These are phyloP conservation scores for Venustampulla echinocandica DNA, from an alignment of 495 filamentous ascomycete species.

Conservation along the genomic window DNA sequence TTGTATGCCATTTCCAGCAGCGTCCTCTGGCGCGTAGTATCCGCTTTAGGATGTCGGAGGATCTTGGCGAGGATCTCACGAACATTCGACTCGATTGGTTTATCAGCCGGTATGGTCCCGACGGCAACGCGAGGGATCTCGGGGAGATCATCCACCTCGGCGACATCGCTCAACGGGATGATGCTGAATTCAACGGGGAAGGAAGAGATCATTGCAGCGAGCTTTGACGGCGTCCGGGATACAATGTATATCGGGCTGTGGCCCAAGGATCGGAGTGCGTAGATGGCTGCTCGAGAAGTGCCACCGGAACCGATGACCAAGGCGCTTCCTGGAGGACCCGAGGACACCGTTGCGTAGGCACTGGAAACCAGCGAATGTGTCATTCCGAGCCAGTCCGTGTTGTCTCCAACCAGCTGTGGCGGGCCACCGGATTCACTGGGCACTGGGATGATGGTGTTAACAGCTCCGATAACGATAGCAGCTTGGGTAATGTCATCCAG, in stretches of 20 bases:
- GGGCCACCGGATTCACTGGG: conserved; percentile 23
- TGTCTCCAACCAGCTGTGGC: conserved; percentile 65
- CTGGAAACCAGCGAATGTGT: conserved; percentile 60
- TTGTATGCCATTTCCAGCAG: conserved; percentile 97
- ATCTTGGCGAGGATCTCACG: conserved; percentile 55
- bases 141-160: conserved; percentile 38
- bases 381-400: conserved; percentile 97
- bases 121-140: conserved; percentile 63
- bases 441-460: conserved; percentile 81
- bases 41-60: conserved; percentile 44
- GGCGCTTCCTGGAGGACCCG: conserved; percentile 33
- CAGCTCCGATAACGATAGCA: conserved; percentile 77
- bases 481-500: conserved; percentile 73
- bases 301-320: conserved; percentile 87
- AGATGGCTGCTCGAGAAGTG: conserved; percentile 86
- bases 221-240: conserved; percentile 63
- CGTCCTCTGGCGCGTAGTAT: conserved; percentile 40
- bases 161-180: conserved; percentile 45
- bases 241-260: conserved; percentile 82
- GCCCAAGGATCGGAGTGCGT: conserved; percentile 73
- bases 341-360: conserved; percentile 11
- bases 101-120: conserved; percentile 84
- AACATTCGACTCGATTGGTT: conserved; percentile 67
- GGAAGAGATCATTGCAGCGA: conserved; percentile 53
- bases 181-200: conserved; percentile 76